Evolutionary conservation across 495 filamentous ascomycete genomes (phyloP).

Genomic region (Xylaria nigripes): DNA sequence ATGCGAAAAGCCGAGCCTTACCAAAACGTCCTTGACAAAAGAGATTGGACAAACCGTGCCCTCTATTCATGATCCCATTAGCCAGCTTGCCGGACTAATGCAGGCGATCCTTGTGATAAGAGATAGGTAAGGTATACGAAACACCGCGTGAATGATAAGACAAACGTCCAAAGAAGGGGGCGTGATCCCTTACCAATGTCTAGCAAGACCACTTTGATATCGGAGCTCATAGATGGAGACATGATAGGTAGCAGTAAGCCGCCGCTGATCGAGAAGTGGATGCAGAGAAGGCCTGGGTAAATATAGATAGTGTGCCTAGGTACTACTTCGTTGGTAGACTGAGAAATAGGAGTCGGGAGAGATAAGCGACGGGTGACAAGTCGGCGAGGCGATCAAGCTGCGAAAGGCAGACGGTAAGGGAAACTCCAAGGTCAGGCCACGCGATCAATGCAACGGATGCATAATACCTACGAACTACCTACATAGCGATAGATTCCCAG

Average conservation of each 20-base stretch:
- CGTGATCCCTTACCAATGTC: conserved; percentile 41
- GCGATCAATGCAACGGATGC: conserved; percentile 13
- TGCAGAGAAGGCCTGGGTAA: too few relatives aligned
- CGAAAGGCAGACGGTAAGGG: conserved; percentile 9
- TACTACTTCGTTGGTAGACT: too few relatives aligned
- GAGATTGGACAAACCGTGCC: conserved; percentile 63
- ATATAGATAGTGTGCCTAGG: too few relatives aligned
- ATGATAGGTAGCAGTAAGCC: conserved; percentile 15
- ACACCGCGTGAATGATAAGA: conserved; percentile 8
- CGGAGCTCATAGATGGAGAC: conserved; percentile 17
- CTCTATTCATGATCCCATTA: conserved; percentile 44
- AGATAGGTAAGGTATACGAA: too few relatives aligned
- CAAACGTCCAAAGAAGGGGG: conserved; percentile 12
- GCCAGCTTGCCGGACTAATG: conserved; percentile 30
- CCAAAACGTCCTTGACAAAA: conserved; percentile 63
- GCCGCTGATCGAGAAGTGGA: conserved; percentile 3
- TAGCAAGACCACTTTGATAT: conserved; percentile 37
- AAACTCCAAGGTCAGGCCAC: conserved; percentile 8
- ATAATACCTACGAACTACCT: too few relatives aligned
- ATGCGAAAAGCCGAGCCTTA: conserved; percentile 33
- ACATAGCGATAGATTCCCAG: too few relatives aligned
- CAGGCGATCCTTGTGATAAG: conserved; percentile 13
- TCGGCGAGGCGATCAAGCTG: conserved; percentile 26
- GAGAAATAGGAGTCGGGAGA: not conserved
- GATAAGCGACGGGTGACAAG: conserved; percentile 15